These are phyloP conservation scores for Candida dajiaensis DNA, from an alignment of 805 yeast genomes.

Conservation along the genomic window DNA sequence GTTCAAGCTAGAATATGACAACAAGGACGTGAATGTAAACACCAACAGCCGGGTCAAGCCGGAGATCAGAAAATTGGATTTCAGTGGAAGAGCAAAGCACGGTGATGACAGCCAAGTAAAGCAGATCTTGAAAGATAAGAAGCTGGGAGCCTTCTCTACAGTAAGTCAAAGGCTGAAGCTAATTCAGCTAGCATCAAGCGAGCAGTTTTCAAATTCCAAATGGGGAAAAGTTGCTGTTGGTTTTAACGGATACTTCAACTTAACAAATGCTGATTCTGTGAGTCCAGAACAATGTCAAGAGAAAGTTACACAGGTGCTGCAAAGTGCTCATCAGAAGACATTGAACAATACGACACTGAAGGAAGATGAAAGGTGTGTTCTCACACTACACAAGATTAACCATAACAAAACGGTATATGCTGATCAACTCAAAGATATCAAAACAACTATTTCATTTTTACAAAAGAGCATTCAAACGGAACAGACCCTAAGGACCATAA, in stretches of 20 bases:
- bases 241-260: neutral
- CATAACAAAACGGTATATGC: neutral
- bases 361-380: neutral
- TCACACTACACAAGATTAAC: neutral
- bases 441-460: neutral
- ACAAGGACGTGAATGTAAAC: neutral
- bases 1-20: neutral
- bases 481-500: neutral
- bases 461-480: neutral
- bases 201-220: neutral
- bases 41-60: neutral
- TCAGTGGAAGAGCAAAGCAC: neutral
- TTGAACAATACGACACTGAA: neutral
- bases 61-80: neutral
- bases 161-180: neutral
- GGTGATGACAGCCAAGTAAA: neutral
- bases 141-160: neutral
- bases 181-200: neutral
- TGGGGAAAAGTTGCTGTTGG: neutral
- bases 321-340: conserved; percentile 1
- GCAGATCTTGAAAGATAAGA: neutral
- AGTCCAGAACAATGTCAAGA: conserved; percentile 4
- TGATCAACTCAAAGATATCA: neutral
- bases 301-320: conserved; percentile 1
- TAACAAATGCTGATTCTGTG: conserved; percentile 1